These are phyloP conservation scores for Starmerella potacharoeniae DNA, from an alignment of 805 yeast genomes.

Conservation along the genomic window DNA sequence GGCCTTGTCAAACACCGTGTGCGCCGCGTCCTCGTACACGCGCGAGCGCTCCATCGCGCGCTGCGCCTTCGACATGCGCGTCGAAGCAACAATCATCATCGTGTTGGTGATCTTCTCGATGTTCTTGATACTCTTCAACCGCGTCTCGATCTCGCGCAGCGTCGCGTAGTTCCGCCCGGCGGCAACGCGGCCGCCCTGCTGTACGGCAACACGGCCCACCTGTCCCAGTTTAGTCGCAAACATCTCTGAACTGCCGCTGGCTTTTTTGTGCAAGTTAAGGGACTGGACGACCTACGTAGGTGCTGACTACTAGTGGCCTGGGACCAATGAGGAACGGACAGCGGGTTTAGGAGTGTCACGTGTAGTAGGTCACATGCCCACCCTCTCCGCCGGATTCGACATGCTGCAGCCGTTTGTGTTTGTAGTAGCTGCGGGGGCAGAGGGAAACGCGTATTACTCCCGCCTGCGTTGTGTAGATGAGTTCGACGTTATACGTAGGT, in stretches of 20 bases:
- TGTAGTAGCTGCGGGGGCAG: too few species aligned
- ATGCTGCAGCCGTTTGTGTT: too few species aligned
- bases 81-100: constrained; percentile 98
- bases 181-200: constrained; percentile 6
- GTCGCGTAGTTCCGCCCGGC: constrained; percentile 63
- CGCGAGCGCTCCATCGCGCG: constrained; percentile 84
- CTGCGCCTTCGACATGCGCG: constrained; percentile 91
- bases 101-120: constrained; percentile 99
- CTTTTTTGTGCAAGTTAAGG: constrained; percentile 3
- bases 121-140: constrained; percentile 96
- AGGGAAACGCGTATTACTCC: too few species aligned
- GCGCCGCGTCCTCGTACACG: constrained; percentile 68
- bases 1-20: constrained; percentile 66
- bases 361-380: background rate
- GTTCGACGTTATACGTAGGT: too few species aligned
- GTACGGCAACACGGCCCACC: constrained; percentile 6
- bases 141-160: constrained; percentile 94
- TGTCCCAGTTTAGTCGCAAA: constrained; percentile 18
- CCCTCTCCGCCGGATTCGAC: too few species aligned
- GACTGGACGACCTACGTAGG: background rate
- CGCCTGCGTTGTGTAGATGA: too few species aligned
- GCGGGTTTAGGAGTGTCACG: too few species aligned
- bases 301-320: background rate
- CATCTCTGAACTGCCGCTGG: constrained; percentile 9
- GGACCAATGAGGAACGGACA: constrained; percentile 2